Percentiles rank a stretch among this genome's conserved stretches.
Conservation (phyloP, 768 basidiomycete species). For the Phanerochaete carnosa region DNA sequence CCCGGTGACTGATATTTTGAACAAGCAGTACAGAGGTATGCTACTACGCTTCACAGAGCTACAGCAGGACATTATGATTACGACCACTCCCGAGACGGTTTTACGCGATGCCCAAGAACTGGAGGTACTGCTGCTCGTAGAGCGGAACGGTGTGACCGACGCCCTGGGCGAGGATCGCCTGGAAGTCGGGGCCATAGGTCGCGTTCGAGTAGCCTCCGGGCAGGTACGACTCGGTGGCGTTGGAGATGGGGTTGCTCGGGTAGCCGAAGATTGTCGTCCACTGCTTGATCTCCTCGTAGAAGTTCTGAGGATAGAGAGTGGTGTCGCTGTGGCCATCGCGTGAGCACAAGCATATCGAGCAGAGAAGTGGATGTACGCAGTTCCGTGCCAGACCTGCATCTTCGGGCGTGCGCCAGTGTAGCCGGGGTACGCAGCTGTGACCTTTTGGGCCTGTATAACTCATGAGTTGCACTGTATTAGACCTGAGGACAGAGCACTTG, state of each 20-base stretch:
- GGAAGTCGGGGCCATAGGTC: conserved; percentile 46
- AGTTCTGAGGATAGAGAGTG: conserved; percentile 48
- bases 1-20: too few species aligned
- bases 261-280: conserved; percentile 55
- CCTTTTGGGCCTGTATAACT: not conserved
- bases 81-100: not conserved
- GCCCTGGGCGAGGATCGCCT: conserved; percentile 44
- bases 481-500: not conserved
- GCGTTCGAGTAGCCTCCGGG: conserved; percentile 47
- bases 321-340: conserved; percentile 38
- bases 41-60: not conserved
- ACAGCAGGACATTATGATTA: not conserved
- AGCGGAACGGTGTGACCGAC: conserved; percentile 53
- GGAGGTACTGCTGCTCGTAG: conserved; percentile 43
- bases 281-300: conserved; percentile 48
- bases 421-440: conserved; percentile 44
- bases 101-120: conserved; percentile 44
- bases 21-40: not conserved
- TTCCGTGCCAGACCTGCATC: conserved; percentile 56
- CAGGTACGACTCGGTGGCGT: conserved; percentile 34
- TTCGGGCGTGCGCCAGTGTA: conserved; percentile 49
- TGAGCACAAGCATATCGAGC: not conserved
- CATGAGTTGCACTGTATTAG: conserved; percentile 20
- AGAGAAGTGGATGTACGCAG: conserved; percentile 24
- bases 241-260: conserved; percentile 36